These are phyloP conservation scores for Amphicarpaea edgeworthii DNA, from an alignment of 306 rosid genomes.

Conservation along the genomic window DNA sequence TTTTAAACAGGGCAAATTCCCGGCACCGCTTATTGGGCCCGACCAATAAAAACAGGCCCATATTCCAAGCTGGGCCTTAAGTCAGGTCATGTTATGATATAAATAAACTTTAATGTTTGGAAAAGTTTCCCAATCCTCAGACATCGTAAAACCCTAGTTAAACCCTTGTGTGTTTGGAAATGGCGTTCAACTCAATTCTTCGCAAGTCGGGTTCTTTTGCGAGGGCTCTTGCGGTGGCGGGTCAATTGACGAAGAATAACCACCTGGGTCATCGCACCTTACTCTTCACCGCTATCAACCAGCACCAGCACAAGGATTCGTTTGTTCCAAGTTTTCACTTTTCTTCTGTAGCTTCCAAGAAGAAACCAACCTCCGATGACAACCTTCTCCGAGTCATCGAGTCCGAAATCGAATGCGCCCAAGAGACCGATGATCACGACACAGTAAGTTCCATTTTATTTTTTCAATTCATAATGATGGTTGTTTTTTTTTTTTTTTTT, in stretches of 20 bases:
- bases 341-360: slow-evolving; percentile 60
- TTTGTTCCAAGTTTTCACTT: slow-evolving; percentile 49
- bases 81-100: background rate
- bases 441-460: slow-evolving; percentile 50
- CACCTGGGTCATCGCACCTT: slow-evolving; percentile 49
- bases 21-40: background rate
- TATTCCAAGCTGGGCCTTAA: background rate
- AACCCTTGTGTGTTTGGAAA: slow-evolving; percentile 44
- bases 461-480: background rate
- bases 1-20: slow-evolving; percentile 33
- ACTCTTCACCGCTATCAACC: slow-evolving; percentile 53
- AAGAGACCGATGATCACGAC: slow-evolving; percentile 63
- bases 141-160: slow-evolving; percentile 47
- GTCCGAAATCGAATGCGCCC: slow-evolving; percentile 70
- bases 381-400: slow-evolving; percentile 67
- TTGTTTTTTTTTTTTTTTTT: no score
- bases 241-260: slow-evolving; percentile 49
- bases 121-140: background rate
- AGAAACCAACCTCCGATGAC: slow-evolving; percentile 59
- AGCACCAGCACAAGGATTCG: slow-evolving; percentile 34
- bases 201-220: slow-evolving; percentile 69
- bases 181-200: slow-evolving; percentile 75
- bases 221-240: slow-evolving; percentile 58
- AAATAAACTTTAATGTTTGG: background rate
- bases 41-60: background rate